Conservation (phyloP, 495 filamentous ascomycete genomes). For the Penicillium steckii region DNA sequence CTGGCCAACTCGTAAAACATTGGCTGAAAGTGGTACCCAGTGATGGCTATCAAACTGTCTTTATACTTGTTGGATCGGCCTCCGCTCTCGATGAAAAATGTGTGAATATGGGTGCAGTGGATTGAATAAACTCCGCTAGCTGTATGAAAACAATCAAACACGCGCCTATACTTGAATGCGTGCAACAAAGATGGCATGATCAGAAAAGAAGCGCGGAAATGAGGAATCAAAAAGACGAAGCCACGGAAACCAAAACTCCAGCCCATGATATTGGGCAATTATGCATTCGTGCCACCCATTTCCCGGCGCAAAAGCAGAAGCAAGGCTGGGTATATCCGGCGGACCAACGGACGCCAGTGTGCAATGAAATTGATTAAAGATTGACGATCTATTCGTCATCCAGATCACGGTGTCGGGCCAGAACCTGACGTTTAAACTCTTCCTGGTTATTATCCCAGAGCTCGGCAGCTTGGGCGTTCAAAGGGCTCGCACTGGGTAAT, state of each 20-base stretch:
- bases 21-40: too few species aligned
- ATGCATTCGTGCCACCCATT: conserved; percentile 25
- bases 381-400: conserved; percentile 46
- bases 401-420: conserved; percentile 61
- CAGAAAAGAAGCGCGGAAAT: conserved; percentile 2
- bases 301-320: not conserved
- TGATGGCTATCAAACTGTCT: too few species aligned
- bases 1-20: too few species aligned
- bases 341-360: conserved; percentile 17
- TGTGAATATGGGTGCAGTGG: not conserved
- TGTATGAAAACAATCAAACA: conserved; percentile 1
- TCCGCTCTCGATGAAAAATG: too few species aligned
- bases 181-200: conserved; percentile 11
- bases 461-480: conserved; percentile 95
- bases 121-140: not conserved
- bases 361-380: conserved; percentile 14
- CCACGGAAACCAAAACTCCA: conserved; percentile 27
- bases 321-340: conserved; percentile 2
- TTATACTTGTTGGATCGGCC: too few species aligned
- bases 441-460: conserved; percentile 88
- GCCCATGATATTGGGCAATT: conserved; percentile 24
- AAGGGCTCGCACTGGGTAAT: conserved; percentile 71
- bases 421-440: conserved; percentile 80
- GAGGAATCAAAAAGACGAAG: conserved; percentile 10
- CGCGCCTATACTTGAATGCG: conserved; percentile 14